A percentile compares a stretch with the other conserved stretches of the same genome.
Evolutionary conservation across 345 rosid genomes (phyloP).

Genomic region (Populus deltoides): DNA sequence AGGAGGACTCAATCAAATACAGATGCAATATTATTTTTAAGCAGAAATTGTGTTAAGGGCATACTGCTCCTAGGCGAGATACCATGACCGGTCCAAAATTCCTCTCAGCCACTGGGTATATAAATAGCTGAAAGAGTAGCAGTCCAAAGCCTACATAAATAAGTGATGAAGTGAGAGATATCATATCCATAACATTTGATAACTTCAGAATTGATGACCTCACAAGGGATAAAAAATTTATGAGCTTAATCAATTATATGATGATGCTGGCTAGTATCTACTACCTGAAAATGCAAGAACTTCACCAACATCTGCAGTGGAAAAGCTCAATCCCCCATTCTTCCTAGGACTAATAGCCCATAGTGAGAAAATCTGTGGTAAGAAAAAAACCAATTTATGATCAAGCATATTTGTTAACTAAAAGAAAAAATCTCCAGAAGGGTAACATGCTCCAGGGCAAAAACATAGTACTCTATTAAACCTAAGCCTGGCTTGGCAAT

Average conservation of each 20-base stretch:
- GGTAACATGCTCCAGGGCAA: not conserved
- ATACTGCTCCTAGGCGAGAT: slow-evolving; percentile 46
- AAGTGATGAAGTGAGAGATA: not conserved
- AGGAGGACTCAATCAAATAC: not conserved
- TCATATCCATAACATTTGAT: not conserved
- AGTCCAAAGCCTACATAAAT: slow-evolving; percentile 23
- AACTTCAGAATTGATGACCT: not conserved
- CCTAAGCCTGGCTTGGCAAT: not conserved
- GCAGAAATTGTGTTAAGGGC: slow-evolving; percentile 3
- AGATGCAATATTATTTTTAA: not conserved
- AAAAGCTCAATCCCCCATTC: slow-evolving; percentile 44
- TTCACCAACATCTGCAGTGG: slow-evolving; percentile 50
- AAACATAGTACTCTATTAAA: not conserved
- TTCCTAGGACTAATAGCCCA: slow-evolving; percentile 54
- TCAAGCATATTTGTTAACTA: not conserved
- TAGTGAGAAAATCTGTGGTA: slow-evolving; percentile 45
- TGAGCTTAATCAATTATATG: not conserved
- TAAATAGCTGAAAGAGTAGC: slow-evolving; percentile 44
- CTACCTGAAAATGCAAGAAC: slow-evolving; percentile 56
- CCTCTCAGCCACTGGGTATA: slow-evolving; percentile 45
- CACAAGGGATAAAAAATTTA: not conserved
- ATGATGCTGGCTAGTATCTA: not conserved
- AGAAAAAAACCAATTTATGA: not conserved
- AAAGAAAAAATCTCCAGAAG: not conserved
- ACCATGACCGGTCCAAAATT: slow-evolving; percentile 42